Evolutionary conservation across 1,139 yeast species (phyloP), one percentile per base, ranked within the genome.

Genomic region (Martiniozyma asiatica): DNA sequence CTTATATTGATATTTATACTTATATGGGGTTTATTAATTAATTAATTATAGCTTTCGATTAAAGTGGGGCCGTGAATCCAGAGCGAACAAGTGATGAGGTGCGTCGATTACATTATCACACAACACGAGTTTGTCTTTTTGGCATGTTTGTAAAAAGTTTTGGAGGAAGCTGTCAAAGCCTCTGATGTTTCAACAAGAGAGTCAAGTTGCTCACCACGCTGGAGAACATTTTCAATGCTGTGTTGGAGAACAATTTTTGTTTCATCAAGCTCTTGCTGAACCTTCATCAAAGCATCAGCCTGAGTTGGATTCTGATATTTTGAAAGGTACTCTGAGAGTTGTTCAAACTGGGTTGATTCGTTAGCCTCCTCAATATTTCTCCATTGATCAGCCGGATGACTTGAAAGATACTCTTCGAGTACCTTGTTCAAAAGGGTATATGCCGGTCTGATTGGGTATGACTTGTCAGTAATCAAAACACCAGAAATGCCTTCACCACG

Each of bases 121-220:
- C 98, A 92, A 61, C 98, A 89, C 16, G 95, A 82, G 60, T 89
- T 89, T 27, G 97, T 85, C 70, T 84, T 85, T 64, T 87, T 85
- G 22, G 98, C 98, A 58, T 89, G 96, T 54, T 84, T 85, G 63
- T 89, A 89, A 54, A 92, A 89, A 81, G 85, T 81, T 53, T 92
- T 72, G 22, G 95, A 81, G 31, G 92, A 73, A 20, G 84, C 70
- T 24, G 93, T 78, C 47, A 89, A 67, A 2, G 95, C 94, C 53
- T 87, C 97, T 18, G 94, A 78, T 61, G 89, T 89, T 53, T 87
- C 96, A 25, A 89, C 98, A 49, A 89, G 65, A 30, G 92, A 70
- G 52, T 89, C 98, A 50, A 89, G 68, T 52, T 85, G 85, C 58
- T 89, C 99, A 27, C 98, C 98, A 54, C 99, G 75, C 53, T 84